A percentile compares a stretch with the other conserved stretches of the same genome.
phyloP scores from a whole-genome alignment of 495 filamentous ascomycete genomes.

The Penicillium silybi region DNA sequence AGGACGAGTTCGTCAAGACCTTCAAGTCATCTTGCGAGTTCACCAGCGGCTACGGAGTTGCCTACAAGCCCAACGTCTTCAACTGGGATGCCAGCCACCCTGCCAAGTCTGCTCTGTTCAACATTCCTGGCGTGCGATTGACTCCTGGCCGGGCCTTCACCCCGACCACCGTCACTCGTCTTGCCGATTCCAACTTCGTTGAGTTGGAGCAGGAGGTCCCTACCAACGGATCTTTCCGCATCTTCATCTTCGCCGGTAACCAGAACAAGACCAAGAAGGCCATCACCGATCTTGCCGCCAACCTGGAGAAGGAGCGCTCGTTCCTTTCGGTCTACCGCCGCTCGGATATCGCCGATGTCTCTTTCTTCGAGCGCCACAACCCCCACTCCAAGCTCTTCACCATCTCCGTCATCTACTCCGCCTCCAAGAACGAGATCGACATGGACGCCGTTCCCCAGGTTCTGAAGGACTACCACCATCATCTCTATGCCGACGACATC shows the following conservation, averaged over 20 bases:
- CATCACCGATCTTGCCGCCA: slow-evolving; percentile 61
- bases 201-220: slow-evolving; percentile 87
- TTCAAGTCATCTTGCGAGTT: slow-evolving; percentile 65
- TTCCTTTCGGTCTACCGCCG: slow-evolving; percentile 66
- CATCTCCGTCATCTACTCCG: slow-evolving; percentile 67
- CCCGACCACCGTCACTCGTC: slow-evolving; percentile 73
- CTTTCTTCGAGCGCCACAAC: slow-evolving; percentile 76
- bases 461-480: slow-evolving; percentile 70
- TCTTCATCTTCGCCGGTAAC: slow-evolving; percentile 78
- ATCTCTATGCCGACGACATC: slow-evolving; percentile 83
- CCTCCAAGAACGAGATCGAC: slow-evolving; percentile 58
- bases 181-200: slow-evolving; percentile 80
- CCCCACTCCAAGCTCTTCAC: slow-evolving; percentile 81
- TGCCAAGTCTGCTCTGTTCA: slow-evolving; percentile 65
- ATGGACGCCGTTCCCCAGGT: slow-evolving; percentile 62
- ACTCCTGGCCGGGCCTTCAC: slow-evolving; percentile 67
- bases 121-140: slow-evolving; percentile 56
- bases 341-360: slow-evolving; percentile 58
- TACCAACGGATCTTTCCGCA: slow-evolving; percentile 78
- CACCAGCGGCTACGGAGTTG: slow-evolving; percentile 62
- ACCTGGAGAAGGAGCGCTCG: slow-evolving; percentile 58
- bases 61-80: slow-evolving; percentile 57
- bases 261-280: slow-evolving; percentile 57
- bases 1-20: slow-evolving; percentile 60
- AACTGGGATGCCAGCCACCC: slow-evolving; percentile 73